Percentiles rank a stretch among this genome's conserved stretches.
Evolutionary conservation across 2,329 filamentous ascomycete species (phyloP).

Genomic region (Aspergillus amoenus): DNA sequence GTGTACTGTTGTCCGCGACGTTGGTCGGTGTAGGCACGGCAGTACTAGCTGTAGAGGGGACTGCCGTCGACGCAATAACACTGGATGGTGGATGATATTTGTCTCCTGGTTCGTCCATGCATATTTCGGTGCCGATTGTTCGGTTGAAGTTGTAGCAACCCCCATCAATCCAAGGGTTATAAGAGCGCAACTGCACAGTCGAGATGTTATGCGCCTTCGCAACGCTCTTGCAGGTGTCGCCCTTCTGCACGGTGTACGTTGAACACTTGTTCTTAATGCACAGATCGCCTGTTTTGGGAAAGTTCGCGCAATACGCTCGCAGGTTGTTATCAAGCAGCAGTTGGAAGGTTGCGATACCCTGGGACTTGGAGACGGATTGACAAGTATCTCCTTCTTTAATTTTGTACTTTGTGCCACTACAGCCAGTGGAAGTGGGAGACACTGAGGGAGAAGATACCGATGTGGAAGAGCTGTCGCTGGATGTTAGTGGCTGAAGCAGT

Average conservation of each 20-base stretch:
- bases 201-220: conserved; percentile 7
- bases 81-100: conserved; percentile 2
- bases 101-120: conserved; percentile 3
- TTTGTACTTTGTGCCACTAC: conserved; percentile 6
- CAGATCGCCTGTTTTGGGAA: not conserved
- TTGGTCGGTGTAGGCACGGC: conserved; percentile 11
- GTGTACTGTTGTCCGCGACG: not conserved
- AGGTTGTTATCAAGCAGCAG: conserved; percentile 5
- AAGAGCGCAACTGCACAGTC: conserved; percentile 8
- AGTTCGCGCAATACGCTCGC: conserved; percentile 4
- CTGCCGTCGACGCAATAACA: not conserved
- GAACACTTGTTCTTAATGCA: conserved; percentile 3
- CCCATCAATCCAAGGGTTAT: conserved; percentile 9
- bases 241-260: not conserved
- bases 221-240: conserved; percentile 12
- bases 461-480: too few relatives aligned
- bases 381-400: conserved; percentile 12
- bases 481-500: too few relatives aligned
- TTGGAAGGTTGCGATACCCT: conserved; percentile 6
- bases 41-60: not conserved
- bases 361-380: conserved; percentile 3
- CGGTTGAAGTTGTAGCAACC: conserved; percentile 7
- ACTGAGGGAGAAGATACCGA: not conserved
- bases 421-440: conserved; percentile 2
- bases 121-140: conserved; percentile 4